These are phyloP conservation scores for Fusarium cyanostomum DNA, from an alignment of 2,329 filamentous ascomycete genomes.

Conservation along the genomic window DNA sequence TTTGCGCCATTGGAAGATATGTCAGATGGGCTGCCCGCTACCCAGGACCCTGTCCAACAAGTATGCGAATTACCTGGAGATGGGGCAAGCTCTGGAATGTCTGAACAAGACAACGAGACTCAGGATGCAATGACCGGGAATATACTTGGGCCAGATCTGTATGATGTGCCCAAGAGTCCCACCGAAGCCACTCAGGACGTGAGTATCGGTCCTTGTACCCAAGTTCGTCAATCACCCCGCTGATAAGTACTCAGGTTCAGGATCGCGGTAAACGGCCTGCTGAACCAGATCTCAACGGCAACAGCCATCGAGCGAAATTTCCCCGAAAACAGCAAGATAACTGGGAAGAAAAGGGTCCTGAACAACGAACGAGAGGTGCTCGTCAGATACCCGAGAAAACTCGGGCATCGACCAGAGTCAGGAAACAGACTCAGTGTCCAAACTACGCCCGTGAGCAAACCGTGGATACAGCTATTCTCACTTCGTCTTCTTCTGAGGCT, in stretches of 20 bases:
- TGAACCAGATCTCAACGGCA: not conserved
- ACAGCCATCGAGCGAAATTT: slow-evolving; percentile 1
- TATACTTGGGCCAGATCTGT: not conserved
- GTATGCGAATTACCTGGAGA: not conserved
- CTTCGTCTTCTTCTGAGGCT: not conserved
- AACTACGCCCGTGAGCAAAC: not conserved
- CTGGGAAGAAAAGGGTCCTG: not conserved
- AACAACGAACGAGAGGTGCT: not conserved
- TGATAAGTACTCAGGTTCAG: not conserved
- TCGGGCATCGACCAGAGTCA: not conserved
- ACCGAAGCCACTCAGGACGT: not conserved
- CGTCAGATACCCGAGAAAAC: not conserved
- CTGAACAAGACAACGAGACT: not conserved
- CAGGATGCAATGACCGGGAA: not conserved
- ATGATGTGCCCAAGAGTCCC: slow-evolving; percentile 3
- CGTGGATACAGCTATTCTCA: not conserved
- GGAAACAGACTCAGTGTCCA: not conserved
- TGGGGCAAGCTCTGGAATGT: not conserved
- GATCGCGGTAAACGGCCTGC: slow-evolving; percentile 4
- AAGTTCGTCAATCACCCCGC: not conserved
- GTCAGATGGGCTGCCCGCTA: not conserved
- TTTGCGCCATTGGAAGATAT: not conserved
- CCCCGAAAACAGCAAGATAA: not conserved
- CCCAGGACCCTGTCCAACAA: not conserved
- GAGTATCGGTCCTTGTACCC: not conserved